These are phyloP conservation scores for Rhododendron simsii DNA, from an alignment of 148 eudicot genomes.

Conservation along the genomic window DNA sequence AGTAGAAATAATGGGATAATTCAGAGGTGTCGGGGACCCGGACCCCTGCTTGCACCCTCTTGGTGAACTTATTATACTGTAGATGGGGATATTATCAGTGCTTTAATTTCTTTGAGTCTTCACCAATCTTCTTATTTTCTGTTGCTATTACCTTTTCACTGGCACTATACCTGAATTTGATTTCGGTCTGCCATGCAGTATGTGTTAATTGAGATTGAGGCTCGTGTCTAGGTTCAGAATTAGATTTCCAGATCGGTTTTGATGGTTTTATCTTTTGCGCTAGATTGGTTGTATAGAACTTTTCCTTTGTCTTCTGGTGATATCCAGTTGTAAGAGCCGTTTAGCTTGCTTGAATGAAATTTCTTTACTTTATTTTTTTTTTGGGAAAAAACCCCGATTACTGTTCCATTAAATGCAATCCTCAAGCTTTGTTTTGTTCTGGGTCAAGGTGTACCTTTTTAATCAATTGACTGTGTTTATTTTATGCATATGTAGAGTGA, in stretches of 20 bases:
- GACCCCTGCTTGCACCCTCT: too few relatives aligned
- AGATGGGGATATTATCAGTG: neutral
- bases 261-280: neutral
- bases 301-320: neutral
- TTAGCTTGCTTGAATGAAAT: neutral
- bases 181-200: neutral
- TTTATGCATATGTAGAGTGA: conserved; percentile 50
- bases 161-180: neutral
- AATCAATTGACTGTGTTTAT: conserved; percentile 3
- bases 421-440: neutral
- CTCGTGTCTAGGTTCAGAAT: neutral
- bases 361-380: neutral
- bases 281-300: neutral
- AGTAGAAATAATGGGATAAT: too few relatives aligned
- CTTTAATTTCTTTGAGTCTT: neutral
- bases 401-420: neutral
- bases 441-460: neutral
- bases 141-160: neutral
- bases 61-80: neutral
- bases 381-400: neutral
- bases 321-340: neutral
- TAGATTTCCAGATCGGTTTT: neutral
- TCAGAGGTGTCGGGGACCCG: too few relatives aligned
- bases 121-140: too few relatives aligned
- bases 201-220: neutral